These are phyloP conservation scores for Ceriops tagal DNA, from an alignment of 345 rosid species.

Conservation along the genomic window DNA sequence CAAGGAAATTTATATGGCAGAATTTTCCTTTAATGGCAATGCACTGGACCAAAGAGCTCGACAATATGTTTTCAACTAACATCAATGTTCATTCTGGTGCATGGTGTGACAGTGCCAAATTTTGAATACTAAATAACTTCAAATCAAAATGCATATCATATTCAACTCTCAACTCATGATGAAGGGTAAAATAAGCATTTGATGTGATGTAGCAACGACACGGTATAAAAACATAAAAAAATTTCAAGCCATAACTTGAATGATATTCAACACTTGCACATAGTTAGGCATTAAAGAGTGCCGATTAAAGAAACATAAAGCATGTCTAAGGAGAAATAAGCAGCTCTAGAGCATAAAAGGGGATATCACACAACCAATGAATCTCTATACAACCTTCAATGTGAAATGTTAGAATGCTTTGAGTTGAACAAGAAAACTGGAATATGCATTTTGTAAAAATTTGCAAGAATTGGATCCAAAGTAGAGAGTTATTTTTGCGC, in stretches of 20 bases:
- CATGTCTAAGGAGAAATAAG: background rate
- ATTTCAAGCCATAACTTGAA: background rate
- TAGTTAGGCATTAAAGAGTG: background rate
- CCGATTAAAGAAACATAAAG: background rate
- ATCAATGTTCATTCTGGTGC: background rate
- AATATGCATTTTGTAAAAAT: background rate
- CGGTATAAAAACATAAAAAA: background rate
- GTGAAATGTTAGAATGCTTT: background rate
- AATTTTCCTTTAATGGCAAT: conserved; percentile 4
- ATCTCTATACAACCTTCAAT: background rate
- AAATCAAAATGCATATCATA: no score
- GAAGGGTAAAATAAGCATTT: no score
- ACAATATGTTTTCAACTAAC: background rate
- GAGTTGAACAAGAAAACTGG: background rate
- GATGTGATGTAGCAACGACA: no score
- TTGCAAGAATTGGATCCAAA: conserved; percentile 6
- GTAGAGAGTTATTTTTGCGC: background rate
- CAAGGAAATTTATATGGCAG: background rate
- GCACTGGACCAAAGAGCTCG: background rate
- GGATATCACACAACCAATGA: background rate
- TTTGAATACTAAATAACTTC: background rate
- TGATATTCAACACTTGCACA: background rate
- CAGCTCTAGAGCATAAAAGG: background rate
- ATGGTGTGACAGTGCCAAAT: background rate
- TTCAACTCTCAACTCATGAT: no score